Evolutionary conservation across 2,329 filamentous ascomycete genomes (phyloP), one percentile per base, ranked within the genome.

Genomic region (Curvularia eragrostidis): DNA sequence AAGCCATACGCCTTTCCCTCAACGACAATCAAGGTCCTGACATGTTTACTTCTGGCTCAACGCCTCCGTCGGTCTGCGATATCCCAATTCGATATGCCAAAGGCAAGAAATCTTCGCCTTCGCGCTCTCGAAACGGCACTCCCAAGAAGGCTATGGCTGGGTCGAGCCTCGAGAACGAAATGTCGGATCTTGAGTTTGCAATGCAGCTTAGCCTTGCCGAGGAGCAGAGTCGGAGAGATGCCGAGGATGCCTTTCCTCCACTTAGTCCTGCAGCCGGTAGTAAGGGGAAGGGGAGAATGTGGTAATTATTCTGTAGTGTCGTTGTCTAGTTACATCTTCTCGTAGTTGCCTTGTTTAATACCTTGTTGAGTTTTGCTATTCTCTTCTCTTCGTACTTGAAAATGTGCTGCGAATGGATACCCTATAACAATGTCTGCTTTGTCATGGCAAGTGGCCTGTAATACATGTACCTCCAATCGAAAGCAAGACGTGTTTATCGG

Each of bases 181-280:
- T 84, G 61, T 80, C 82, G 43, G 86, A 89, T 71, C 68, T 89
- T 30, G 84, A 88, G 58, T 85, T 86, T 69, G 86, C 86, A 0
- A 75, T 88, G 60, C 85, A 86, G 70, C 70, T 89, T 24, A 89
- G 87, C 70, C 77, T 88, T 48, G 85, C 81, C 0, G 86, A 88
- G 66, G 82, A 86, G 64, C 78, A 83, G 68, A 84, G 83, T 68
- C 75, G 78, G 43, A 74, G 73, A 48, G 76, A 76, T 39, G 57
- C 59, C 5, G 56, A 59, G 43, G 56, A 53, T 53, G 56, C 61
- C 38, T 76, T 77, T 48, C 74, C 74, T 10, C 65, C 71, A 12
- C 53, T 76, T 42, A 74, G 62, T 58, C 67, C 68, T 36, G 56
- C 51, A 8, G 61, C 63, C 21, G 48, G 55, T 15, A 61, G 63